Percentiles rank a stretch among this genome's conserved stretches.
Evolutionary conservation across 805 yeast genomes (phyloP).

Genomic region (Lipomyces chichibuensis): DNA sequence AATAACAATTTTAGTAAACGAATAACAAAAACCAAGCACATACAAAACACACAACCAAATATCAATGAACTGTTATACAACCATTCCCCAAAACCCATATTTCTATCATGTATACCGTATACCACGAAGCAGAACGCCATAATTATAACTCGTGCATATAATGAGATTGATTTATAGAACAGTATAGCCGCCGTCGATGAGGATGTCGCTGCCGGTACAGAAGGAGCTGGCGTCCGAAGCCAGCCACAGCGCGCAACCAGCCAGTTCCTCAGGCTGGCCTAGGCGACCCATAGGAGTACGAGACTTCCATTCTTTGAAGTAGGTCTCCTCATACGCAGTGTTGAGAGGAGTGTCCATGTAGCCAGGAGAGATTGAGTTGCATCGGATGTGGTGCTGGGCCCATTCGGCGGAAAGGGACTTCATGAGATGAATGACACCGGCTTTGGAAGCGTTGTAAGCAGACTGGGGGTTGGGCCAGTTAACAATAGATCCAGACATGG

Average conservation of each 20-base stretch:
- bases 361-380: constrained; percentile 70
- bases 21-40: too few species aligned
- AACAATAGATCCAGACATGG: constrained; percentile 72
- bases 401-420: constrained; percentile 73
- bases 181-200: constrained; percentile 65
- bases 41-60: not conserved
- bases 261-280: constrained; percentile 69
- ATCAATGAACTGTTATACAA: not conserved
- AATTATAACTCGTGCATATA: not conserved
- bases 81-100: not conserved
- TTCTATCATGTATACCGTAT: not conserved
- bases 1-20: too few species aligned
- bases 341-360: constrained; percentile 73
- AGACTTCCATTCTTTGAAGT: constrained; percentile 60
- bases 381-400: constrained; percentile 69
- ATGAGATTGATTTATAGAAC: constrained; percentile 10
- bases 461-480: constrained; percentile 74
- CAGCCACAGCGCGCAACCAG: constrained; percentile 65
- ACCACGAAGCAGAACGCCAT: not conserved
- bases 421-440: constrained; percentile 68
- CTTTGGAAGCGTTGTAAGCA: constrained; percentile 73
- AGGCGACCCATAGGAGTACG: constrained; percentile 69
- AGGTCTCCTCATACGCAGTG: constrained; percentile 55
- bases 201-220: constrained; percentile 68
- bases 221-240: constrained; percentile 60